Conservation (phyloP, 768 basidiomycete genomes). For the Megacollybia marginata region DNA sequence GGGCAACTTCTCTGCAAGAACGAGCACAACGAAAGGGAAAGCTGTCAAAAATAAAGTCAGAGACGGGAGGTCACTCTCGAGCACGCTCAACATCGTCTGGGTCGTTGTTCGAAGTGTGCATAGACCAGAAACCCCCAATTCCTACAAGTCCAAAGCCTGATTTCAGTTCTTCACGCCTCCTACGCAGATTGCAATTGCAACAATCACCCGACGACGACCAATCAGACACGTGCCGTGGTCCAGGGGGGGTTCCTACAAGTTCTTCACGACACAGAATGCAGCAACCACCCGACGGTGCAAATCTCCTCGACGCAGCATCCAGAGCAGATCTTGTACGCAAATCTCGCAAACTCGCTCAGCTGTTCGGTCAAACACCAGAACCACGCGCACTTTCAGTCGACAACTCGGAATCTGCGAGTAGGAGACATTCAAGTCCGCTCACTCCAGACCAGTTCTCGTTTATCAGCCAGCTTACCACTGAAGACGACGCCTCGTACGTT, state of each 20-base stretch:
- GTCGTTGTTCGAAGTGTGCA: no score
- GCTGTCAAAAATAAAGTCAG: no score
- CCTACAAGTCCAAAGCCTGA: conserved; percentile 40
- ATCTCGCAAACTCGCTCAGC: conserved; percentile 69
- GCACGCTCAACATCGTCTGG: no score
- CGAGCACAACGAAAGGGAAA: no score
- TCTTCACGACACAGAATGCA: conserved; percentile 1
- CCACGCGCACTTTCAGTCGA: conserved; percentile 3
- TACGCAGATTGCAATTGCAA: no score
- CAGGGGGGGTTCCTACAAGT: no score
- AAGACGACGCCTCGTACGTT: conserved; percentile 40
- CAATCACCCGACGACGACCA: no score
- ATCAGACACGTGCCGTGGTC: no score
- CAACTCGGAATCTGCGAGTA: conserved; percentile 20
- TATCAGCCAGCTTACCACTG: conserved; percentile 12
- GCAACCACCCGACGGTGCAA: conserved; percentile 54
- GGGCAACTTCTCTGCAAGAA: no score
- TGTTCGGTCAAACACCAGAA: conserved; percentile 67
- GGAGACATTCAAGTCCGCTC: conserved; percentile 52
- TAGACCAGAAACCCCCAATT: conserved; percentile 31
- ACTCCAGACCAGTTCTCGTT: conserved; percentile 39
- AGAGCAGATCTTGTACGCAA: conserved; percentile 69
- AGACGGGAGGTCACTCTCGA: no score
- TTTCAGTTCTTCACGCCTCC: conserved; percentile 20
- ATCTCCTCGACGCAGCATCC: conserved; percentile 54